Conservation (phyloP, 345 rosid species). For the Pugionium dolabratum region DNA sequence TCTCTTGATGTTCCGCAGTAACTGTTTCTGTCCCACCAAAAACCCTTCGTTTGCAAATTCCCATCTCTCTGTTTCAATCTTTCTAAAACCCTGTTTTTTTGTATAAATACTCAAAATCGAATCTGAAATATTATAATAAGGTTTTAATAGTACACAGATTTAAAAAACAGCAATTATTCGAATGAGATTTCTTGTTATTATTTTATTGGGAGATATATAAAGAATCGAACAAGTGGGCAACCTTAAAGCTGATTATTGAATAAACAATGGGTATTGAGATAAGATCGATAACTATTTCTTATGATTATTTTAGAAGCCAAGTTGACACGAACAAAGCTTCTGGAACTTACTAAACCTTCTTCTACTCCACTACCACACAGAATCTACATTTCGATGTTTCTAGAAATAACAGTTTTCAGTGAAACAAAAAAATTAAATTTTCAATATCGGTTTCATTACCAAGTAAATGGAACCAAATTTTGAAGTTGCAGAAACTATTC, state of each 20-base stretch:
- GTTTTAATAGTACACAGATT: neutral
- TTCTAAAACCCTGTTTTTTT: conserved; percentile 73
- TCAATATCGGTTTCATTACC: conserved; percentile 8
- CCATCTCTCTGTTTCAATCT: conserved; percentile 97
- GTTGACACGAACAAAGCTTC: conserved; percentile 27
- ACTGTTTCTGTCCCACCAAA: conserved; percentile 80
- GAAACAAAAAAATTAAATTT: neutral
- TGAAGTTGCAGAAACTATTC: conserved; percentile 30
- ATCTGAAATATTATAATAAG: neutral
- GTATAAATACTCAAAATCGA: neutral
- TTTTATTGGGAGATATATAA: neutral
- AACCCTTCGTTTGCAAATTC: conserved; percentile 97
- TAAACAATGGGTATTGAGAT: conserved; percentile 9
- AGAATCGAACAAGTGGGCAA: conserved; percentile 36
- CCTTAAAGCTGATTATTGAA: conserved; percentile 30
- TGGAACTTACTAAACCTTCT: conserved; percentile 38
- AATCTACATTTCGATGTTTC: conserved; percentile 35
- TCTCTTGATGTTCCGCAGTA: conserved; percentile 67
- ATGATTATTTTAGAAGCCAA: conserved; percentile 21
- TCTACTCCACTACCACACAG: conserved; percentile 19
- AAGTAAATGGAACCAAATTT: neutral
- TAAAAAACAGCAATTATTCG: conserved; percentile 29
- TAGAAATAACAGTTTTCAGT: conserved; percentile 17
- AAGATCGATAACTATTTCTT: conserved; percentile 22
- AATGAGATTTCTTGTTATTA: neutral